Percentiles rank a stretch among this genome's conserved stretches.
Conservation (phyloP, 805 yeast species). For the Millerago galiae region DNA sequence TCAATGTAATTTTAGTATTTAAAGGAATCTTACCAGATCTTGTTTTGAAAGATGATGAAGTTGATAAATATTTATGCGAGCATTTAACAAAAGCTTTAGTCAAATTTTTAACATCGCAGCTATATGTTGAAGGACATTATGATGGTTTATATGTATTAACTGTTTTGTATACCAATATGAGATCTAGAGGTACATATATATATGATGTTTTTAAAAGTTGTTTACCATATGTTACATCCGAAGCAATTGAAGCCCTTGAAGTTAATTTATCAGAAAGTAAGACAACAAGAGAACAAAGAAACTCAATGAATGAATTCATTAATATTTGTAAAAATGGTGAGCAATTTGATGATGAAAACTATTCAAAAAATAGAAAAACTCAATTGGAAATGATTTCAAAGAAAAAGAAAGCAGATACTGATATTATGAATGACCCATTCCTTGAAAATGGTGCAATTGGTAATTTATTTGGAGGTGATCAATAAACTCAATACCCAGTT, state of each 20-base stretch:
- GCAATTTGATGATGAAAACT: slow-evolving; percentile 36
- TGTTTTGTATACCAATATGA: slow-evolving; percentile 64
- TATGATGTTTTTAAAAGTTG: slow-evolving; percentile 49
- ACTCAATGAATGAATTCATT: slow-evolving; percentile 72
- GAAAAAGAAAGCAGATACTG: slow-evolving; percentile 42
- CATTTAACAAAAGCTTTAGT: slow-evolving; percentile 66
- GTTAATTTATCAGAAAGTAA: slow-evolving; percentile 55
- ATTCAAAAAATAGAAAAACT: slow-evolving; percentile 43
- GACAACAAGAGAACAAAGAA: slow-evolving; percentile 71
- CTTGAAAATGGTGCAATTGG: slow-evolving; percentile 64
- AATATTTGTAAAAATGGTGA: slow-evolving; percentile 48
- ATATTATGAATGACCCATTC: slow-evolving; percentile 66
- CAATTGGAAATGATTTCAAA: slow-evolving; percentile 46
- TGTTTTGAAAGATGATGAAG: slow-evolving; percentile 62
- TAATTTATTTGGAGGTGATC: slow-evolving; percentile 42
- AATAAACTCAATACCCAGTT: neutral
- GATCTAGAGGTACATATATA: slow-evolving; percentile 65
- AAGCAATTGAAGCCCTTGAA: slow-evolving; percentile 60
- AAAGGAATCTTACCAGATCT: slow-evolving; percentile 68
- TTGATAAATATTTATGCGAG: slow-evolving; percentile 55
- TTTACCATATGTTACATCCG: slow-evolving; percentile 49
- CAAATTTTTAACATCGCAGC: slow-evolving; percentile 61
- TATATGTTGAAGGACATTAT: slow-evolving; percentile 78
- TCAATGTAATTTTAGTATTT: slow-evolving; percentile 78
- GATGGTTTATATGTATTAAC: slow-evolving; percentile 92